Percentiles rank a stretch among this genome's conserved stretches.
Conservation (phyloP, 1,284 basidiomycete genomes). For the Earliella scabrosa region DNA sequence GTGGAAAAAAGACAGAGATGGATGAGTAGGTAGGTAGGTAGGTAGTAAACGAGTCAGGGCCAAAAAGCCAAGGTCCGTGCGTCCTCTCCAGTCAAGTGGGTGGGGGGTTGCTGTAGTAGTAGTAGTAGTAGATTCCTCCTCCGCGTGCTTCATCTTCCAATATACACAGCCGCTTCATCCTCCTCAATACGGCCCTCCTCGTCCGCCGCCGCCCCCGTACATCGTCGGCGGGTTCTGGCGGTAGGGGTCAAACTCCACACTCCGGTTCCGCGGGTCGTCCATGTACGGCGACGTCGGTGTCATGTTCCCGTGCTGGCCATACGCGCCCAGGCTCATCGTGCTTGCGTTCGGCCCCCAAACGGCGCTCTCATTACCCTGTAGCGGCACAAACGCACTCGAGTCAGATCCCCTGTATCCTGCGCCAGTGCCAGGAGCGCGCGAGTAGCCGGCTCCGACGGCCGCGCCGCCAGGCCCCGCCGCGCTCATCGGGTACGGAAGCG, state of each 20-base stretch:
- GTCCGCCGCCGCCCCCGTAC: slow-evolving; percentile 16
- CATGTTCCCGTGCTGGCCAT: no score
- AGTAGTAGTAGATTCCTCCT: slow-evolving; percentile 5
- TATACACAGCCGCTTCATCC: slow-evolving; percentile 1
- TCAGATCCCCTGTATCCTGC: slow-evolving; percentile 47
- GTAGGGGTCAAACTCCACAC: slow-evolving; percentile 36
- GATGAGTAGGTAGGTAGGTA: slow-evolving; percentile 2
- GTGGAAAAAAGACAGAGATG: slow-evolving; percentile 12
- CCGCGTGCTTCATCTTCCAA: background rate
- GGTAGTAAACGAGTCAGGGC: slow-evolving; percentile 7
- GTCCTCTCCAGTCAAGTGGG: slow-evolving; percentile 14
- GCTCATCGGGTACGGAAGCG: slow-evolving; percentile 42
- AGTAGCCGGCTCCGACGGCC: slow-evolving; percentile 20
- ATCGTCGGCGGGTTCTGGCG: slow-evolving; percentile 28
- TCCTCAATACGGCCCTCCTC: slow-evolving; percentile 24
- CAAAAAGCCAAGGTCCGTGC: slow-evolving; percentile 24
- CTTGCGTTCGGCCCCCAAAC: slow-evolving; percentile 47
- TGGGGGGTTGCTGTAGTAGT: no score
- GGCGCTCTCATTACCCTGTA: slow-evolving; percentile 57
- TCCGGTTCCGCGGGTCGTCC: slow-evolving; percentile 41
- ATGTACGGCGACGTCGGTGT: slow-evolving; percentile 43
- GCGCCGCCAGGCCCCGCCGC: slow-evolving; percentile 36
- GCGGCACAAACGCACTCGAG: slow-evolving; percentile 61
- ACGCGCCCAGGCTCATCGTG: slow-evolving; percentile 41
- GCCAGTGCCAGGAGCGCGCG: slow-evolving; percentile 16